Percentiles rank a stretch among this genome's conserved stretches.
These are phyloP conservation scores for Sugiyamaella paludigena DNA, from an alignment of 1,139 yeast genomes.

Conservation along the genomic window DNA sequence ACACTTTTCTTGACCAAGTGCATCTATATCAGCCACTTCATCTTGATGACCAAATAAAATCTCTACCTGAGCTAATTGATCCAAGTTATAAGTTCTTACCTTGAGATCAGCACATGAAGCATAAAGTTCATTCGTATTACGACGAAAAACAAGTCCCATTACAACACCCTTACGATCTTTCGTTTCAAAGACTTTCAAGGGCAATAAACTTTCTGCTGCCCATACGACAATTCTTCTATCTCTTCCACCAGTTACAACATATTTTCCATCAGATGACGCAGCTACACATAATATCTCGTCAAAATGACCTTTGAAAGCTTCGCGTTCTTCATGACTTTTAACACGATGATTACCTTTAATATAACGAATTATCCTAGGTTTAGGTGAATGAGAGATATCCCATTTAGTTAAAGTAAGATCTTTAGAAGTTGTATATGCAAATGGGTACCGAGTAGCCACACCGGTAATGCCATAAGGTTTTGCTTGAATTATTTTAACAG, in stretches of 20 bases:
- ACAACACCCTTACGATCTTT: constrained; percentile 68
- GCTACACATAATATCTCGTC: constrained; percentile 78
- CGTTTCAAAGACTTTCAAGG: constrained; percentile 74
- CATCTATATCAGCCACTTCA: constrained; percentile 72
- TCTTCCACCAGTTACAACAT: constrained; percentile 85
- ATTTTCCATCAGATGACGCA: constrained; percentile 82
- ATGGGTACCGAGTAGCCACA: constrained; percentile 51
- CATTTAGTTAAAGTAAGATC: constrained; percentile 80
- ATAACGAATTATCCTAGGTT: constrained; percentile 61
- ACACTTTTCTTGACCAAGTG: constrained; percentile 83
- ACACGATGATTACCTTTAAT: constrained; percentile 60
- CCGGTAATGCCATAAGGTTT: constrained; percentile 32
- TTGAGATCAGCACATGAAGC: constrained; percentile 93
- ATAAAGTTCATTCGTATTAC: constrained; percentile 78
- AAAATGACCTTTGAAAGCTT: constrained; percentile 57
- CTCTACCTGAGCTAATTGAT: constrained; percentile 85
- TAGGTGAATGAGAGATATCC: constrained; percentile 47
- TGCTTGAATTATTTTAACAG: constrained; percentile 19
- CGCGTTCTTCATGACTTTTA: constrained; percentile 29
- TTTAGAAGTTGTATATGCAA: constrained; percentile 79
- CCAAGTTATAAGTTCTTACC: constrained; percentile 80
- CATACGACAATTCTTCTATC: constrained; percentile 81
- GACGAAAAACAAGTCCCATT: constrained; percentile 70
- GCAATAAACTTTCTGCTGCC: constrained; percentile 75
- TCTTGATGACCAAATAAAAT: constrained; percentile 95